Base-by-base conservation (phyloP, 192 early-diverging fungal species). In the Umbelopsis vinacea region DNA sequence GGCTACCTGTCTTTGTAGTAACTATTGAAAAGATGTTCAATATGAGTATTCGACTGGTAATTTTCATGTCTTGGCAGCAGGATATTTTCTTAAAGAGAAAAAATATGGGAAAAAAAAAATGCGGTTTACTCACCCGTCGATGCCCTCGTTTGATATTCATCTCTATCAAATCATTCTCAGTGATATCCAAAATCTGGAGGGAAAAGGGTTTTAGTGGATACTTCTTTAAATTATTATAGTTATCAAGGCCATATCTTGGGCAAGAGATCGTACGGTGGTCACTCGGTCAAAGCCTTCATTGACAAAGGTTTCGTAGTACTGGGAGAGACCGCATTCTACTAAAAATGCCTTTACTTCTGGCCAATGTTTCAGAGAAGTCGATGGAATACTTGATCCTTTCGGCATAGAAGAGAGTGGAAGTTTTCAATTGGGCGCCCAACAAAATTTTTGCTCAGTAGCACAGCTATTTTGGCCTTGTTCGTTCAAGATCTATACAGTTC, bases 81-180 rank as follows among this genome's bases (percentile, higher is more conserved):
- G n/a, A n/a, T n/a, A n/a, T n/a, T n/a, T n/a, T n/a, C n/a, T n/a
- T n/a, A n/a, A n/a, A n/a, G n/a, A n/a, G n/a, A n/a, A n/a, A n/a
- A n/a, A n/a, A n/a, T n/a, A n/a, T n/a, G n/a, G n/a, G n/a, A n/a
- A n/a, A n/a, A n/a, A n/a, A n/a, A n/a, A n/a, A n/a, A n/a, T n/a
- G n/a, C n/a, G n/a, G n/a, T n/a, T n/a, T n/a, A 67, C 43, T 76
- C 66, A 76, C 70, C 66, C 76, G 66, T 23, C 76, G 76, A 69
- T 77, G 76, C 40, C 76, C 76, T 43, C 76, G 52, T 38, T 77
- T 77, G 15, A 73, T 71, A n/a, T 69, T 52, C 76, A 77, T 77
- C 19, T 71, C 76, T 11, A 52, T 69, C 21, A 77, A 46, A 69
- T 77, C 76, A 14, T 29, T 12, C 54, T 77, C 76, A 0, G 76